Evolutionary conservation across 2,329 filamentous ascomycete genomes (phyloP), one percentile per base, ranked within the genome.

Genomic region (Cladorrhinum sp.): DNA sequence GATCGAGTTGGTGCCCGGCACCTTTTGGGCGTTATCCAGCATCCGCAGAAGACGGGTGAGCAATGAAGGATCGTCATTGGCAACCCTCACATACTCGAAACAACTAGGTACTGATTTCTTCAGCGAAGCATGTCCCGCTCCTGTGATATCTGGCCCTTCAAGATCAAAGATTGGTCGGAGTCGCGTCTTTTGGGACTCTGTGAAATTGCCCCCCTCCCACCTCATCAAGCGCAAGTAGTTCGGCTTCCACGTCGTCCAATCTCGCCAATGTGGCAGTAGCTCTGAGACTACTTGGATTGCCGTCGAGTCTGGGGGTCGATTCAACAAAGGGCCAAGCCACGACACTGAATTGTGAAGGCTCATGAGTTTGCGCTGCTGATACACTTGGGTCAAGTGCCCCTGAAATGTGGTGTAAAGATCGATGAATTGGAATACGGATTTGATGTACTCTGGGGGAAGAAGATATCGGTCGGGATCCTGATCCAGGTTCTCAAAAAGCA

Each of bases 81-180:
- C 41, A 22, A 66, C 24, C 1, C 23, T 24, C 3, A 67, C 24
- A 3, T 54, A 51, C n/a, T 55, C 29, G 32, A 65, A 67, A 54
- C 61, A 66, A 10, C 55, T 58, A 6, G 64, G 55, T 2, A 52
- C 48, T 23, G 64, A 65, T 1, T 65, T 55, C 22, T 66, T 69
- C 18, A 67, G 58, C 0, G 64, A 61, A 1, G 50, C 5, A 10
- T 36, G 49, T 9, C 61, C 64, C 1, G 41, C 12, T 1, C 48
- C 50, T 2, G 64, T 66, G 1, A 53, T 60, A 50, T 69, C 68
- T 6, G 68, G 67, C 0, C 66, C 66, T 32, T 69, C 67, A 16
- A 69, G 64, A 12, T 59, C 57, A n/a, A 69, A 64, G 8, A 69
- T 45, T 10, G 36, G 61, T 9, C 24, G 27, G 2, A 69, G 62